phyloP scores from a whole-genome alignment of 805 yeast species.

The Grigorovia yakushimaensis region DNA sequence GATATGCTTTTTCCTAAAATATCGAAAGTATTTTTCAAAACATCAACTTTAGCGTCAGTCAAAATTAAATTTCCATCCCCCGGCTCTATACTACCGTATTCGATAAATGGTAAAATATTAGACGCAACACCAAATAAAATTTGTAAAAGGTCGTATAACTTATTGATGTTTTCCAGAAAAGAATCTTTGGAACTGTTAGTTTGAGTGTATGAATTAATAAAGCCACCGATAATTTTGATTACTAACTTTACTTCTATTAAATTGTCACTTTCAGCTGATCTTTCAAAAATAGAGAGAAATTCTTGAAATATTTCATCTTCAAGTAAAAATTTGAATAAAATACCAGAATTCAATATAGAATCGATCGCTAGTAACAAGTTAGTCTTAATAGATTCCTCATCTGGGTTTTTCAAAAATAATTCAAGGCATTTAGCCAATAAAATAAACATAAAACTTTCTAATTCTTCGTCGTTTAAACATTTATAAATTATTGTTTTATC shows the following conservation, averaged over 20 bases:
- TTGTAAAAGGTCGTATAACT: slow-evolving; percentile 71
- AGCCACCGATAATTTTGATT: slow-evolving; percentile 47
- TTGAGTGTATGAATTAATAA: slow-evolving; percentile 36
- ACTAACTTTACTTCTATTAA: slow-evolving; percentile 38
- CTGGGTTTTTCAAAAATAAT: slow-evolving; percentile 40
- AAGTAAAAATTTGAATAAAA: slow-evolving; percentile 51
- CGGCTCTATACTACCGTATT: slow-evolving; percentile 30
- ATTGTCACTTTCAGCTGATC: slow-evolving; percentile 53
- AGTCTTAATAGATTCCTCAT: slow-evolving; percentile 23
- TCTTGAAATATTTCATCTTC: slow-evolving; percentile 65
- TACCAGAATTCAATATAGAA: slow-evolving; percentile 45
- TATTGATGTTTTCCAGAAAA: slow-evolving; percentile 54
- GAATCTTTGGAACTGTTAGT: slow-evolving; percentile 30
- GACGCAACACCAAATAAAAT: slow-evolving; percentile 57
- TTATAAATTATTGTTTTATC: slow-evolving; percentile 37
- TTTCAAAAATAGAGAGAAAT: slow-evolving; percentile 62
- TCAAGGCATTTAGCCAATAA: slow-evolving; percentile 79
- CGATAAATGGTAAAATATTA: slow-evolving; percentile 48
- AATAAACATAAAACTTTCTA: slow-evolving; percentile 62
- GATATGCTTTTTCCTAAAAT: slow-evolving; percentile 53
- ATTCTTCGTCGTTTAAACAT: slow-evolving; percentile 43
- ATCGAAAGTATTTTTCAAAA: slow-evolving; percentile 41
- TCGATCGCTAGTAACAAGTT: slow-evolving; percentile 39
- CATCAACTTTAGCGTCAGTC: slow-evolving; percentile 27
- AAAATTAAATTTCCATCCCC: neutral